A percentile compares a stretch with the other conserved stretches of the same genome.
Conservation (phyloP, 352 stramenopile genomes). For the Globisporangium acanthophoron region DNA sequence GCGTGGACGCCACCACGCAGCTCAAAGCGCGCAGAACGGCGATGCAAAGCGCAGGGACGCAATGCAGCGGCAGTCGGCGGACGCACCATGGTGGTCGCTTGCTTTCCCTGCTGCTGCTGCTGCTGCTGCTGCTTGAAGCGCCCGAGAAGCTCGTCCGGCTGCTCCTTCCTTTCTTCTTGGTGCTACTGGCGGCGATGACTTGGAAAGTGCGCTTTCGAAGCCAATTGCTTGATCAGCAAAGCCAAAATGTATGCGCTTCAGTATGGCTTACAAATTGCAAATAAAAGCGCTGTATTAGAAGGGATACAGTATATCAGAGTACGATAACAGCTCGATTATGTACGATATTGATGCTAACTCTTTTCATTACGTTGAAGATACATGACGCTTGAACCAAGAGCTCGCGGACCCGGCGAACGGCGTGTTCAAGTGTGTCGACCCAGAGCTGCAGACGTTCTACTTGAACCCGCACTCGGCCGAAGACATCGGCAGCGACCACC, state of each 20-base stretch:
- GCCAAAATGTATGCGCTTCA: neutral
- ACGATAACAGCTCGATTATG: neutral
- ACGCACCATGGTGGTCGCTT: neutral
- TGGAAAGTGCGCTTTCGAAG: neutral
- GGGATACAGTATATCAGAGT: neutral
- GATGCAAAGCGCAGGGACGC: too few species aligned
- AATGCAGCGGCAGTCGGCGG: too few species aligned
- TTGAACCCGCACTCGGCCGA: constrained; percentile 25
- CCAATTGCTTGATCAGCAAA: neutral
- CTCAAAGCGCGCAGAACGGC: too few species aligned
- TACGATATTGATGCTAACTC: neutral
- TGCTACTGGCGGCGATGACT: neutral
- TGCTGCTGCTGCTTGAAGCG: neutral
- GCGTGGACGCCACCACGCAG: neutral
- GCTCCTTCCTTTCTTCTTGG: too few species aligned
- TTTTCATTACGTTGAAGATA: too few species aligned
- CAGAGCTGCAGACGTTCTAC: constrained; percentile 31
- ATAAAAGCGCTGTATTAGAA: neutral
- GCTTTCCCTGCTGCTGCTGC: neutral
- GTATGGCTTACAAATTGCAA: neutral
- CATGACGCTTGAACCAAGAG: neutral
- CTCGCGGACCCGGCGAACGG: constrained; percentile 21
- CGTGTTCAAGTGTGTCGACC: constrained; percentile 30
- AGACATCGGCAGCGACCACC: neutral
- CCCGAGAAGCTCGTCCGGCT: neutral